A percentile compares a stretch with the other conserved stretches of the same genome.
Evolutionary conservation across 345 rosid species (phyloP).

Genomic region (Eucalyptus viminalis): DNA sequence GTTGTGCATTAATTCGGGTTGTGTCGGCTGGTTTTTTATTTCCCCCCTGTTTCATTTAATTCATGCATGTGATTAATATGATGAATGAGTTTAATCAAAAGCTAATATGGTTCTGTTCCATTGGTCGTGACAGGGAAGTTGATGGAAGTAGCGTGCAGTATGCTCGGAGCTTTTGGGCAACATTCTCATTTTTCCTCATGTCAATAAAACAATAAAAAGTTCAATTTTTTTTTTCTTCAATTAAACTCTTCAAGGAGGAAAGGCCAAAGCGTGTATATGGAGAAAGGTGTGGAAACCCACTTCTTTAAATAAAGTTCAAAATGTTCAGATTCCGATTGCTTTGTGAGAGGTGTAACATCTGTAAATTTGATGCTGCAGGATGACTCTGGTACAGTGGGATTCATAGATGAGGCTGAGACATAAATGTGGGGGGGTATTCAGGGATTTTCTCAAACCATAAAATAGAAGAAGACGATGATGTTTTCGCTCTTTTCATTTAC

Average conservation of each 20-base stretch:
- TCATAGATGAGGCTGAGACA: not conserved
- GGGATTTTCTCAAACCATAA: not conserved
- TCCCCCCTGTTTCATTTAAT: not conserved
- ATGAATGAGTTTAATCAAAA: not conserved
- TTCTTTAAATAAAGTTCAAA: not conserved
- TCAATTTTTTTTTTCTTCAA: not conserved
- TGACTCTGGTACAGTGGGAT: not conserved
- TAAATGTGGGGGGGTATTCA: not conserved
- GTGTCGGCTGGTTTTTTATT: not conserved
- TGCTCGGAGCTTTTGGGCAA: slow-evolving; percentile 50
- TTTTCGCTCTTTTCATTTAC: not conserved
- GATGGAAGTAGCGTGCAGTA: slow-evolving; percentile 76
- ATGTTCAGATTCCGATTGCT: not conserved
- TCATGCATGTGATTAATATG: not conserved
- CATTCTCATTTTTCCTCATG: slow-evolving; percentile 47
- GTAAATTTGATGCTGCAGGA: not conserved
- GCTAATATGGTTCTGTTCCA: not conserved
- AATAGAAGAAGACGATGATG: not conserved
- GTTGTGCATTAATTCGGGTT: not conserved
- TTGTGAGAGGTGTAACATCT: not conserved
- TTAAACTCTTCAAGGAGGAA: not conserved
- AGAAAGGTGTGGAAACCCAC: not conserved
- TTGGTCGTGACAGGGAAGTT: slow-evolving; percentile 52
- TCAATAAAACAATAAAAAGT: slow-evolving; percentile 21
- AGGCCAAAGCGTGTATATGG: slow-evolving; percentile 12